Conservation (phyloP, 495 filamentous ascomycete species). For the Geoglossum glabrum region DNA sequence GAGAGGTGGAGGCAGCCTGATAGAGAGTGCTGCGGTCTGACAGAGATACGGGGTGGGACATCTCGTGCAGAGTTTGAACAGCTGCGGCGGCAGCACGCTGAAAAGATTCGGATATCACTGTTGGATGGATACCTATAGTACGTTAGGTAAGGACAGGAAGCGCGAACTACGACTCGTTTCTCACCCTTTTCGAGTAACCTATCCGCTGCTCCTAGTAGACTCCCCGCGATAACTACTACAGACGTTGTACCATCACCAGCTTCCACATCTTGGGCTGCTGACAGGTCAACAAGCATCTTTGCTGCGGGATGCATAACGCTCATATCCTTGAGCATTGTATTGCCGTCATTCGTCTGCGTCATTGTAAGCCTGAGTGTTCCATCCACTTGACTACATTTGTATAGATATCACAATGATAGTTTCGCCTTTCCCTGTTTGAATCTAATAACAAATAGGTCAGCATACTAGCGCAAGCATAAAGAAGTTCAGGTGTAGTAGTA, state of each 20-base stretch:
- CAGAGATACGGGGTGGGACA: conserved; percentile 86
- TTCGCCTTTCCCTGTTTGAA: conserved; percentile 85
- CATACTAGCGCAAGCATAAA: not conserved
- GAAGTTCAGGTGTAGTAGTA: not conserved
- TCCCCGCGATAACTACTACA: conserved; percentile 91
- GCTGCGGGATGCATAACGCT: conserved; percentile 95
- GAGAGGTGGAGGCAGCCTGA: conserved; percentile 88
- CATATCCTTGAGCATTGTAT: conserved; percentile 97
- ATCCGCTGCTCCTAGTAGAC: conserved; percentile 83
- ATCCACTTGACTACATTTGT: conserved; percentile 9
- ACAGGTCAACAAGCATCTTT: conserved; percentile 95
- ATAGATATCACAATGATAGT: conserved; percentile 56
- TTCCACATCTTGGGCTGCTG: conserved; percentile 93
- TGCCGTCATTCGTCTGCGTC: conserved; percentile 77
- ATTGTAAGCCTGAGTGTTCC: conserved; percentile 7
- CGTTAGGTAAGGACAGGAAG: not conserved
- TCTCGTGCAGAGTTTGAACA: conserved; percentile 77
- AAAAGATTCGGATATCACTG: conserved; percentile 93
- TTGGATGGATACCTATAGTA: conserved; percentile 61
- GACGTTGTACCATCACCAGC: conserved; percentile 97
- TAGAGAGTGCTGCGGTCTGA: conserved; percentile 75
- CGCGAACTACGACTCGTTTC: not conserved
- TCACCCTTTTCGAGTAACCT: conserved; percentile 63
- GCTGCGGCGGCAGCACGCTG: conserved; percentile 78
- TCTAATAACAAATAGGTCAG: conserved; percentile 23